Evolutionary conservation across 176 grass and related monocot species (phyloP), one percentile per base, ranked within the genome.

Genomic region (Hsuehochloa calcarea): DNA sequence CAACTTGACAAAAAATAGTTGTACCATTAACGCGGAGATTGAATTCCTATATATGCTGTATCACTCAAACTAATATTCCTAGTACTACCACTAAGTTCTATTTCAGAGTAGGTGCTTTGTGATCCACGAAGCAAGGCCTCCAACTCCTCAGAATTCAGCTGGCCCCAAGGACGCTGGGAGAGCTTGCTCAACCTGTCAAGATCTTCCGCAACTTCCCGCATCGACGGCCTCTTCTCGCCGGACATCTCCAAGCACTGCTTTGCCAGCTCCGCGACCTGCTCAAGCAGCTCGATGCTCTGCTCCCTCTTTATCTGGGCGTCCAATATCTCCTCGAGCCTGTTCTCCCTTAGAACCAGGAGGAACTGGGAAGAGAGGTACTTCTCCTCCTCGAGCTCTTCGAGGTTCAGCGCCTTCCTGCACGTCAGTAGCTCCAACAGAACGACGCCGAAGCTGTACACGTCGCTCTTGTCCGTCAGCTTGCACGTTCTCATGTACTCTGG

Each of bases 361-460:
- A 94, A 94, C 6, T 72, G 51, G 3, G 86, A 79, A 7, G 89
- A 88, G 62, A 91, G 89, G 77, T 77, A 84, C 22, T 70, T 81
- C 25, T 86, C 85, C 60, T 85, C 86, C 27, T 84, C 80, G 6
- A 70, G 29, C 20, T 54, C 86, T 10, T 84, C 73, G 1, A 68
- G 64, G 63, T 72, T 90, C 52, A 94, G 84, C 26, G 92, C 78
- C 86, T 93, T 93, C 45, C 80, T 88, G 43, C 92, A 52, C 0
- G 89, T 91, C 1, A 93, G 81, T 13, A 93, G 65, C 88, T 93
- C 88, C 2, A 93, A 20, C 10, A 93, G 56, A 23, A 94, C 89
- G 0, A 94, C 92, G 1, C 92, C 92, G 66, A 94, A 94, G 67
- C 92, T 94, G 60, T 94, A 94, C 8, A 94, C 92, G 14, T 94